Conservation (phyloP, 345 rosid species). For the Orychophragmus violaceus region DNA sequence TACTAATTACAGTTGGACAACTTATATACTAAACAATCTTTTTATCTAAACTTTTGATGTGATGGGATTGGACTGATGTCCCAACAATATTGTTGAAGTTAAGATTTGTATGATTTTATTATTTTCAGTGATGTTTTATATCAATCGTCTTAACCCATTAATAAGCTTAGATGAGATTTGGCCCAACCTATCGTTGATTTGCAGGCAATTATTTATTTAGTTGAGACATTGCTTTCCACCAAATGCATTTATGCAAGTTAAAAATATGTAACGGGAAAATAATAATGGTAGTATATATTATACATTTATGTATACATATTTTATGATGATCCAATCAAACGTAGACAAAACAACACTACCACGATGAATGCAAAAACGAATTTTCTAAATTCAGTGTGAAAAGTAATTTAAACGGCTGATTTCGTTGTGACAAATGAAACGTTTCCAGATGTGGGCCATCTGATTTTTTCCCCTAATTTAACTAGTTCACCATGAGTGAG, state of each 20-base stretch:
- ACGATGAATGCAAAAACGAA: background rate
- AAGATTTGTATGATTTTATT: slow-evolving; percentile 7
- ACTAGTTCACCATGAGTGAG: no score
- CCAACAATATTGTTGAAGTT: background rate
- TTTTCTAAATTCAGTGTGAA: slow-evolving; percentile 15
- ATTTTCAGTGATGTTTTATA: background rate
- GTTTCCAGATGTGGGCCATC: background rate
- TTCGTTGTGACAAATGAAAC: background rate
- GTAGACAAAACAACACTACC: slow-evolving; percentile 21
- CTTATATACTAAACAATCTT: no score
- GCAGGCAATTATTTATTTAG: slow-evolving; percentile 19
- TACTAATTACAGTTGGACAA: no score
- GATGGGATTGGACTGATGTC: no score
- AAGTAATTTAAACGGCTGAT: background rate
- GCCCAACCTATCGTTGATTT: slow-evolving; percentile 10
- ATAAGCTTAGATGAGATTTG: slow-evolving; percentile 12
- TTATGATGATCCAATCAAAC: background rate
- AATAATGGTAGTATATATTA: background rate
- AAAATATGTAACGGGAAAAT: background rate
- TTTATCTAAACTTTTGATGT: no score
- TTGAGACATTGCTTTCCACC: slow-evolving; percentile 25
- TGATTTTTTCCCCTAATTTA: no score
- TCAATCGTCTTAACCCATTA: slow-evolving; percentile 6
- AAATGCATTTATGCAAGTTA: slow-evolving; percentile 10
- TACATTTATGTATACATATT: background rate